Base-by-base conservation (phyloP, 2,329 filamentous ascomycete genomes). In the Aspergillus arachidicola region DNA sequence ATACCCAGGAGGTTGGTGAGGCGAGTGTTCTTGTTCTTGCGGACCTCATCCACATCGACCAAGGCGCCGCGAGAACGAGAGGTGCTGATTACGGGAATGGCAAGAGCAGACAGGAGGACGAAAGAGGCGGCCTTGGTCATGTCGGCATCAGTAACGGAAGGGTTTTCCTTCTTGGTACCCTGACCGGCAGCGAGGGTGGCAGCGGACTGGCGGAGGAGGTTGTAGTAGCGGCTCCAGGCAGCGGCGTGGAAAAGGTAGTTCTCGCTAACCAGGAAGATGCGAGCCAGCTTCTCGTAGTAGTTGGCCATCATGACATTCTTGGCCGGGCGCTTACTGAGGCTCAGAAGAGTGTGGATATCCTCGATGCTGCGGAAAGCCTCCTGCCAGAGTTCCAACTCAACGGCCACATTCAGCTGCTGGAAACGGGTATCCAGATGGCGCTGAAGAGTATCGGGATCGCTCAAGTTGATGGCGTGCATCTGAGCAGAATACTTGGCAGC, bases 281-380 rank as follows among this genome's bases (percentile, higher is more conserved):
- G 89, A 46, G 95, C 97, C 63, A 99, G 89, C 84, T 98, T 98
- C 86, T 99, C 95, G 81, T 98, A 99, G 86, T 99, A 99, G 85
- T 98, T 99, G 82, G 95, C 95, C 95, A 99, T 99, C 95, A 99
- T 98, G 77, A 97, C 86, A 79, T 97, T 97, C 90, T 98, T 98
- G 60, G 95, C 91, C 45, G 94, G 94, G 61, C 95, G 92, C 87
- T 98, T 98, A 90, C 94, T 98, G 72, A 98, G 87, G 83, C 91
- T 98, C 71, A 99, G 89, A 60, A 99, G 88, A 58, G 94, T 98
- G 83, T 99, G 95, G 71, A 98, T 98, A 78, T 99, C 95, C 83
- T 99, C 95, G 57, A 99, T 94, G 76, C 93, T 97, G 79, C 95
- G 92, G 91, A 99, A 99, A 68, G 95, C 95, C 84, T 99, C 95